Percentiles rank a stretch among this genome's conserved stretches.
These are phyloP conservation scores for Cyberlindnera petersonii DNA, from an alignment of 805 yeast genomes.

Conservation along the genomic window DNA sequence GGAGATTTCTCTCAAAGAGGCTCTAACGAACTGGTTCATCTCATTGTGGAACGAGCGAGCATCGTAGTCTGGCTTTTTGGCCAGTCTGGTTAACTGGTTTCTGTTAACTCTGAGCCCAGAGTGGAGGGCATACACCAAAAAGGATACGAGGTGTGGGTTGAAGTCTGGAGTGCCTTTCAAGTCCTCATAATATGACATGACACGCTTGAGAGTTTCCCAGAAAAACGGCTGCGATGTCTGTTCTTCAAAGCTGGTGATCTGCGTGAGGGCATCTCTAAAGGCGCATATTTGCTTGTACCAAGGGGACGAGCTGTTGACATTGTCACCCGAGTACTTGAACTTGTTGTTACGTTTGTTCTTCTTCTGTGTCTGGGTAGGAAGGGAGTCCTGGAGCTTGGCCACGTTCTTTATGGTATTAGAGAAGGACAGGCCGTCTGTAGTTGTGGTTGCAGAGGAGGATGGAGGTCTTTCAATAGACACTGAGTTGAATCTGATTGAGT, in stretches of 20 bases:
- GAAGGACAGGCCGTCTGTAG: conserved; percentile 20
- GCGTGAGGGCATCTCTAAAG: conserved; percentile 46
- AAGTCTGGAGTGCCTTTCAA: conserved; percentile 45
- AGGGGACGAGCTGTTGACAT: conserved; percentile 33
- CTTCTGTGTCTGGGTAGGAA: conserved; percentile 8
- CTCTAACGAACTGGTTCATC: conserved; percentile 46
- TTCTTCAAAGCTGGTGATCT: conserved; percentile 30
- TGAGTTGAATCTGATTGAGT: conserved; percentile 36
- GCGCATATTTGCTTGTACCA: conserved; percentile 47
- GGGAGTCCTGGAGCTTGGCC: conserved; percentile 21
- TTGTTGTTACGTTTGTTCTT: conserved; percentile 17
- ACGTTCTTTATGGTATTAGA: conserved; percentile 31
- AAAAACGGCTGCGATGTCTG: conserved; percentile 42
- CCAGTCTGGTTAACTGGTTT: conserved; percentile 48
- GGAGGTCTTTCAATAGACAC: conserved; percentile 32
- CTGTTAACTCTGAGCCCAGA: conserved; percentile 55
- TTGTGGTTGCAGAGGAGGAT: conserved; percentile 18
- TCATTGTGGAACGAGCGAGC: conserved; percentile 53
- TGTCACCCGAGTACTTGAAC: conserved; percentile 19
- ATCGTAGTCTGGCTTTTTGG: conserved; percentile 58
- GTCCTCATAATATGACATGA: conserved; percentile 48
- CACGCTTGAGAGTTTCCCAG: conserved; percentile 49
- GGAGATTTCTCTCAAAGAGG: conserved; percentile 49
- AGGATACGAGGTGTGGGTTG: conserved; percentile 42
- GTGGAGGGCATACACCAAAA: conserved; percentile 47